These are phyloP conservation scores for Populus hybrid DNA, from an alignment of 441 rosid species.

Conservation along the genomic window DNA sequence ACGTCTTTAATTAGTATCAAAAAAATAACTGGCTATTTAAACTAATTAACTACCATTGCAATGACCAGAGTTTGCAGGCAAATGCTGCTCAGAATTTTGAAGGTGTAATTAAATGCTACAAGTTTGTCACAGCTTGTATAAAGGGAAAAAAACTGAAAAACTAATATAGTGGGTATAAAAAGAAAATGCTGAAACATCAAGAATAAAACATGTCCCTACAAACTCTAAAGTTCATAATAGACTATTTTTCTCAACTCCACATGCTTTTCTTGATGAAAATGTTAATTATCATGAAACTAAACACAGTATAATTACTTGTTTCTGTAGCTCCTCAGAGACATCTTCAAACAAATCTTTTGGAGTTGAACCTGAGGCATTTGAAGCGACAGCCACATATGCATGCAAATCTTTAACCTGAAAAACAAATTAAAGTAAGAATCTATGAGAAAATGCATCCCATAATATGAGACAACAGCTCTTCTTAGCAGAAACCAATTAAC, in stretches of 20 bases:
- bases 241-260: too few species aligned
- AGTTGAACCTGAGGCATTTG: slow-evolving; percentile 86
- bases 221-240: background rate
- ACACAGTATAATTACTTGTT: slow-evolving; percentile 48
- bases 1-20: background rate
- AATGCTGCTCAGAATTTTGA: background rate
- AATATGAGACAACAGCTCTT: background rate
- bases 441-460: background rate
- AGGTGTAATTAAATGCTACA: too few species aligned
- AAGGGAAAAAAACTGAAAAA: too few species aligned
- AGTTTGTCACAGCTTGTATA: too few species aligned
- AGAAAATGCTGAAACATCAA: background rate
- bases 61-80: background rate
- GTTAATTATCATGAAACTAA: background rate
- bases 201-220: background rate
- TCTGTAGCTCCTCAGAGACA: slow-evolving; percentile 77
- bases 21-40: background rate
- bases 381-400: slow-evolving; percentile 79
- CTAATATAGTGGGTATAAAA: background rate
- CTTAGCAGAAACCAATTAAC: background rate
- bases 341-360: slow-evolving; percentile 98
- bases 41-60: background rate
- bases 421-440: background rate
- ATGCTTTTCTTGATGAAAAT: background rate
- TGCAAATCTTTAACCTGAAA: slow-evolving; percentile 79